These are phyloP conservation scores for Solanum lycopersicoides DNA, from an alignment of 257 asterid species.

Conservation along the genomic window DNA sequence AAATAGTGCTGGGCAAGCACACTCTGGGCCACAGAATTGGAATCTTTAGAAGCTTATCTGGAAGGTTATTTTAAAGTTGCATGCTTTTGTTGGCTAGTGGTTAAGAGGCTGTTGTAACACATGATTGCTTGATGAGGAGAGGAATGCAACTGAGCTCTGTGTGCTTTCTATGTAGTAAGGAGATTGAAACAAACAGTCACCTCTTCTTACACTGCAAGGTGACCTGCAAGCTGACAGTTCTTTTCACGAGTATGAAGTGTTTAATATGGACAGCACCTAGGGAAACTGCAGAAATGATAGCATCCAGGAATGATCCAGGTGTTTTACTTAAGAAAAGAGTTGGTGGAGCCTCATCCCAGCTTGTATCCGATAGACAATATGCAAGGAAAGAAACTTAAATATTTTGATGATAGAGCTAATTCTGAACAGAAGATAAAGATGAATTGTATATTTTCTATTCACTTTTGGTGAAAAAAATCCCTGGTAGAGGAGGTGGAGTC, in stretches of 20 bases:
- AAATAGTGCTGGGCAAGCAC: not conserved
- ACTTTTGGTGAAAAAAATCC: not conserved
- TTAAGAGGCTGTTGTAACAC: not conserved
- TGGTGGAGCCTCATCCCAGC: not conserved
- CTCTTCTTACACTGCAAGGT: not conserved
- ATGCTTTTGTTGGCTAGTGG: not conserved
- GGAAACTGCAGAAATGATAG: not conserved
- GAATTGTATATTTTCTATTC: not conserved
- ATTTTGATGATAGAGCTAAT: not conserved
- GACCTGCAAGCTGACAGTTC: not conserved
- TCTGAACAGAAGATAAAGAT: not conserved
- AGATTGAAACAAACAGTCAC: not conserved
- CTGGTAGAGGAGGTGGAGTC: not conserved
- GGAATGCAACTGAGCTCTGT: not conserved
- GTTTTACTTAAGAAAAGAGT: not conserved
- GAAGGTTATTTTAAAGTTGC: not conserved
- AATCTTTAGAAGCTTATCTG: not conserved
- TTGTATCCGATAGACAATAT: not conserved
- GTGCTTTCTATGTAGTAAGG: not conserved
- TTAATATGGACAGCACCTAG: not conserved
- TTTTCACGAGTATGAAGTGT: not conserved
- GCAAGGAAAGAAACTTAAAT: not conserved
- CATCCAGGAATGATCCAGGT: not conserved
- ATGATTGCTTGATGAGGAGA: not conserved
- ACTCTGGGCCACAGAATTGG: not conserved